Conservation (phyloP, 2,329 filamentous ascomycete genomes). For the Lachnellula cervina region DNA sequence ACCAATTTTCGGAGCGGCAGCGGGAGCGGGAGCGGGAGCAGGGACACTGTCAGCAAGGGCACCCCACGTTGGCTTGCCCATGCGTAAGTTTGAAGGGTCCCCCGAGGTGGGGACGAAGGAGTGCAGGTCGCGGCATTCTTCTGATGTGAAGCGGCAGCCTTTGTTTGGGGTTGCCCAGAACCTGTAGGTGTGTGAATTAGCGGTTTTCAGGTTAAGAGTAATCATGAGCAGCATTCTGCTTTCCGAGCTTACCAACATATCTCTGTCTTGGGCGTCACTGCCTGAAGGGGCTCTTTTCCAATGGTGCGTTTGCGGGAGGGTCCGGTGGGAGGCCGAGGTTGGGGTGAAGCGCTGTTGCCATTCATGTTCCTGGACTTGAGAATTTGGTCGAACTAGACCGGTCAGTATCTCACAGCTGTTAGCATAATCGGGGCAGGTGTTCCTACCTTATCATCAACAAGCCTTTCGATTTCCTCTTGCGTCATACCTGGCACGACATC, state of each 20-base stretch:
- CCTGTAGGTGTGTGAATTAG: slow-evolving; percentile 3
- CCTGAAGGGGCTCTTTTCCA: slow-evolving; percentile 9
- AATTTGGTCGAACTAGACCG: neutral
- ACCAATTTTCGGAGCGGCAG: neutral
- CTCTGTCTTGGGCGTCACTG: slow-evolving; percentile 15
- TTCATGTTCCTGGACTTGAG: neutral
- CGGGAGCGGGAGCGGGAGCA: neutral
- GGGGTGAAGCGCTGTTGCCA: neutral
- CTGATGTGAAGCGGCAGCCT: slow-evolving; percentile 23
- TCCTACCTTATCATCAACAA: slow-evolving; percentile 19
- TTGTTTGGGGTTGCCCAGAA: slow-evolving; percentile 14
- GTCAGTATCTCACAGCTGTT: neutral
- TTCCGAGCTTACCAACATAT: slow-evolving; percentile 20
- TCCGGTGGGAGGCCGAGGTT: neutral
- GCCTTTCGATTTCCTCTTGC: slow-evolving; percentile 10
- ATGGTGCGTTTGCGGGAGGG: slow-evolving; percentile 1
- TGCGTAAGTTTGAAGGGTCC: slow-evolving; percentile 15
- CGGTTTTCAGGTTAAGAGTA: neutral
- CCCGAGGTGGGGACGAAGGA: neutral
- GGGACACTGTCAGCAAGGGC: slow-evolving; percentile 13
- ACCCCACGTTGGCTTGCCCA: slow-evolving; percentile 23
- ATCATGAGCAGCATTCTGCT: too few species aligned
- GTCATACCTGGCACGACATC: slow-evolving; percentile 3
- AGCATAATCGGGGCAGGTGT: neutral
- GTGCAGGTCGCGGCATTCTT: slow-evolving; percentile 26